Evolutionary conservation across 140 eudicot genomes (phyloP), one percentile per base, ranked within the genome.

Genomic region (Stevia rebaudiana): DNA sequence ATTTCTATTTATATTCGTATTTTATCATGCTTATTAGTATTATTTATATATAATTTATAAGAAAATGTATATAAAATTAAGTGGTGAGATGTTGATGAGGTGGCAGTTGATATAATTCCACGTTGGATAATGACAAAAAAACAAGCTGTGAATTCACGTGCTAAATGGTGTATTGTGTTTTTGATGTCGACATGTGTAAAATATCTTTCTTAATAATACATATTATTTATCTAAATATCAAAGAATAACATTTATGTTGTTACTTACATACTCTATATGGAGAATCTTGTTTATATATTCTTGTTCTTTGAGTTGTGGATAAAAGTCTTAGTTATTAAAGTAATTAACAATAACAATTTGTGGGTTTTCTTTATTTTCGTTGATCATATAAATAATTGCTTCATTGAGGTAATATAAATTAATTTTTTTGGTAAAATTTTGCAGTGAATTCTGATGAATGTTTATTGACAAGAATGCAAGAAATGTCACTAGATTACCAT

Each of bases 391-490:
- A n/a, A n/a, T 43, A 5, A 15, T 6, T 12, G 16, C 5, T 35
- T 22, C 3, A 17, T 8, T 22, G 31, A 40, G 40, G 40, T 43
- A 44, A 15, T 9, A 2, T 4, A 28, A 4, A 4, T 8, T 8
- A 8, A 35, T 41, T 41, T 43, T 39, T 0, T 25, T 37, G 33
- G 24, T 50, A 52, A 11, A 23, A 11, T 31, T 73, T 30, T 81
- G 76, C 96, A 91, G 98, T 91, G 78, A 91, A 91, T 59, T 71
- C 98, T 4, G 76, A 91, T 66, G 98, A 91, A 68, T 91, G 98
- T 59, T 71, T 91, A 68, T 75, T 91, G 83, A 87, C 98, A 75
- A 87, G 98, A 68, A 91, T 91, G 98, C 96, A 91, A 83, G 98
- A 91, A 64, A 91, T 91, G 98, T 91, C 98, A 16, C 73, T 91